Percentiles rank a stretch among this genome's conserved stretches.
These are phyloP conservation scores for Cyberlindnera bimundalis DNA, from an alignment of 805 yeast species.

Conservation along the genomic window DNA sequence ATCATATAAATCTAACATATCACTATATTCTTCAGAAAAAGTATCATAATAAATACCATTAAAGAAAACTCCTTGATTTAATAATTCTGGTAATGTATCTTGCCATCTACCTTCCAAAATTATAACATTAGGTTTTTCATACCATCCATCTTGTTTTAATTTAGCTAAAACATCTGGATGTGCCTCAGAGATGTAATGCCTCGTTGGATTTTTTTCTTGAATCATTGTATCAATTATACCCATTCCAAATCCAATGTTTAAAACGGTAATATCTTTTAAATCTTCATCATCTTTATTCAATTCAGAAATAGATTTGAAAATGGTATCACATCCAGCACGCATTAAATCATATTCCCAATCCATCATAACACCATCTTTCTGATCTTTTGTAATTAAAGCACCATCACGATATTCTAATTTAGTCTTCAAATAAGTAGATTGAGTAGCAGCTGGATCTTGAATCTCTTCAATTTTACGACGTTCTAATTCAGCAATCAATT, in stretches of 20 bases:
- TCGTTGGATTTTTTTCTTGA: slow-evolving; percentile 51
- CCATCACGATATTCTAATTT: slow-evolving; percentile 64
- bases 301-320: slow-evolving; percentile 47
- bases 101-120: slow-evolving; percentile 93
- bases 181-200: slow-evolving; percentile 89
- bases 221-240: slow-evolving; percentile 88
- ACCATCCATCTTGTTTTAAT: slow-evolving; percentile 78
- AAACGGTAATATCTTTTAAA: slow-evolving; percentile 45
- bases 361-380: slow-evolving; percentile 94
- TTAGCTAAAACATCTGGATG: slow-evolving; percentile 85
- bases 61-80: slow-evolving; percentile 66
- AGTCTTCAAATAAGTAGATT: slow-evolving; percentile 59
- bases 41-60: slow-evolving; percentile 95
- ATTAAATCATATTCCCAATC: slow-evolving; percentile 87
- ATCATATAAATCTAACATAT: slow-evolving; percentile 85
- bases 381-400: slow-evolving; percentile 67
- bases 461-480: slow-evolving; percentile 27
- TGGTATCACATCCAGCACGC: slow-evolving; percentile 72
- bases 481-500: slow-evolving; percentile 14
- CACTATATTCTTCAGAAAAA: slow-evolving; percentile 85
- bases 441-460: slow-evolving; percentile 61
- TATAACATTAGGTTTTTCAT: slow-evolving; percentile 64
- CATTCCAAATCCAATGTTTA: slow-evolving; percentile 96
- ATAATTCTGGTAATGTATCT: slow-evolving; percentile 62
- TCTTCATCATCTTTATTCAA: slow-evolving; percentile 24